Evolutionary conservation across 345 rosid species (phyloP).

Genomic region (Cochlearia excelsa): DNA sequence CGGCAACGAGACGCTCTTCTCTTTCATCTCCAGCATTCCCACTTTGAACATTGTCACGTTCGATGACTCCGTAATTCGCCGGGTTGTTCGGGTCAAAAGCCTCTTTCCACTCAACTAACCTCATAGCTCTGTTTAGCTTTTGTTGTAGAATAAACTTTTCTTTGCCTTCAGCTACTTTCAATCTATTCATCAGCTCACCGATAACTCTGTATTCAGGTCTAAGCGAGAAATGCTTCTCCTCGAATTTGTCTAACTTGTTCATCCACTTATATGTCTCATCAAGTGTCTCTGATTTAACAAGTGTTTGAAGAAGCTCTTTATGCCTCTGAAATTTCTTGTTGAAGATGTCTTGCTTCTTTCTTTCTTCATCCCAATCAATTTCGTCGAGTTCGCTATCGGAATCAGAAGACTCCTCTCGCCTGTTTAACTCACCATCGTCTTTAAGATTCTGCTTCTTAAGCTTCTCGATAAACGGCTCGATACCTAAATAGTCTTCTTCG

Average conservation of each 20-base stretch:
- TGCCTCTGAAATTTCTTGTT: slow-evolving; percentile 59
- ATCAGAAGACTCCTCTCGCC: slow-evolving; percentile 63
- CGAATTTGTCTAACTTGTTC: slow-evolving; percentile 73
- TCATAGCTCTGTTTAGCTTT: slow-evolving; percentile 81
- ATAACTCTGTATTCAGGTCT: slow-evolving; percentile 80
- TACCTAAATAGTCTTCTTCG: slow-evolving; percentile 79
- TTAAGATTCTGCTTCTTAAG: slow-evolving; percentile 61
- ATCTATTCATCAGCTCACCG: slow-evolving; percentile 79
- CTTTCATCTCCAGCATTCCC: slow-evolving; percentile 42
- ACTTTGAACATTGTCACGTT: slow-evolving; percentile 45
- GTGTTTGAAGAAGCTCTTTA: slow-evolving; percentile 61
- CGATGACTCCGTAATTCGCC: slow-evolving; percentile 64
- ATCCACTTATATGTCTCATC: slow-evolving; percentile 80
- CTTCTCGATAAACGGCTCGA: slow-evolving; percentile 70
- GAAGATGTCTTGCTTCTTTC: slow-evolving; percentile 39
- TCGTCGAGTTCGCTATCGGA: slow-evolving; percentile 73
- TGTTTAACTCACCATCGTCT: slow-evolving; percentile 36
- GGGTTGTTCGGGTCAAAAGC: slow-evolving; percentile 87
- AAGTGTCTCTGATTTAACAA: slow-evolving; percentile 53
- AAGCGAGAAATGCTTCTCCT: slow-evolving; percentile 71
- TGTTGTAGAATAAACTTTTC: slow-evolving; percentile 86
- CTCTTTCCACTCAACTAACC: slow-evolving; percentile 83
- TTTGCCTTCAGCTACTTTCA: slow-evolving; percentile 84
- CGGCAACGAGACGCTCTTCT: slow-evolving; percentile 35
- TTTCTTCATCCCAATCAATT: slow-evolving; percentile 42